Evolutionary conservation across 306 rosid species (phyloP).

Genomic region (Leucaena leucocephala): DNA sequence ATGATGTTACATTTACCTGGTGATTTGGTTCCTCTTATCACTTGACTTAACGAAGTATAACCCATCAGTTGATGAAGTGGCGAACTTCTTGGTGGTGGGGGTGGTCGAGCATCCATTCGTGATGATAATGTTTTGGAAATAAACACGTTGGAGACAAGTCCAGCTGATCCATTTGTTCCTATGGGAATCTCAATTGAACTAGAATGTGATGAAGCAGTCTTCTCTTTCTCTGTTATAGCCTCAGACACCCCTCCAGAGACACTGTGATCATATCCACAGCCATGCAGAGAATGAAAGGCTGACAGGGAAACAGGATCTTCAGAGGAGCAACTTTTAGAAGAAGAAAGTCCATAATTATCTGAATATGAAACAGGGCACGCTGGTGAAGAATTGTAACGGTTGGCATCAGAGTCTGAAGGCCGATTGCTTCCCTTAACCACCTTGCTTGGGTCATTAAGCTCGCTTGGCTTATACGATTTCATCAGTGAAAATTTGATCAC

Average conservation of each 20-base stretch:
- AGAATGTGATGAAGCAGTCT: constrained; percentile 42
- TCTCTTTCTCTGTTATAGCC: constrained; percentile 37
- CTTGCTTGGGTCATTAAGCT: constrained; percentile 37
- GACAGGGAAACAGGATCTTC: constrained; percentile 48
- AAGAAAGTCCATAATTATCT: constrained; percentile 62
- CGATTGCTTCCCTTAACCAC: constrained; percentile 35
- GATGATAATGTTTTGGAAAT: constrained; percentile 42
- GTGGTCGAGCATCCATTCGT: constrained; percentile 40
- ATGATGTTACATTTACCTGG: constrained; percentile 38
- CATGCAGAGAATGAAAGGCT: constrained; percentile 20
- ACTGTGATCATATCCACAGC: constrained; percentile 24
- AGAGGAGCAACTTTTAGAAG: constrained; percentile 59
- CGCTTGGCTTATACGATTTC: constrained; percentile 38
- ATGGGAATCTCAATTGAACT: constrained; percentile 35
- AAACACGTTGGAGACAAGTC: constrained; percentile 38
- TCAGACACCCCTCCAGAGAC: constrained; percentile 37
- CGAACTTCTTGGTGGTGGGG: constrained; percentile 43
- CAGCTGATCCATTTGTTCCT: constrained; percentile 34
- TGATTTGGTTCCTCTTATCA: constrained; percentile 52
- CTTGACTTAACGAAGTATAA: constrained; percentile 76
- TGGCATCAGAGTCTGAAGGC: constrained; percentile 40
- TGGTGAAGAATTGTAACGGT: constrained; percentile 9
- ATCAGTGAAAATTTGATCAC: constrained; percentile 78
- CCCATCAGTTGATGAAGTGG: constrained; percentile 95
- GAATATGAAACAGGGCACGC: constrained; percentile 60